Percentiles rank a stretch among this genome's conserved stretches.
Conservation (phyloP, 805 yeast species). For the Candida pseudoglaebosa region DNA sequence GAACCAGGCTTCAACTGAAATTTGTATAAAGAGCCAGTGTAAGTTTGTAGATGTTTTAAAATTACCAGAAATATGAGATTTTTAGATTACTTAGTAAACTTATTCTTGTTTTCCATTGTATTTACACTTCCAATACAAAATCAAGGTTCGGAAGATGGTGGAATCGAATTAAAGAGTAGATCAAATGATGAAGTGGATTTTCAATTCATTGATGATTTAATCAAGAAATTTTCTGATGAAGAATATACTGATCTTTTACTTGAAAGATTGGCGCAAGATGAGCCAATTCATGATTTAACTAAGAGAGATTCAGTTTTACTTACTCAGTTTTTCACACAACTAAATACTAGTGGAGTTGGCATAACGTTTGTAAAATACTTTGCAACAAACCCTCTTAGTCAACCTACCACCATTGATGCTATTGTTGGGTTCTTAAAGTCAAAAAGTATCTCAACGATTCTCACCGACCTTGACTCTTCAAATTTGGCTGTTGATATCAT, state of each 20-base stretch:
- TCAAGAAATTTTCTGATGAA: background rate
- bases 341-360: conserved; percentile 12
- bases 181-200: background rate
- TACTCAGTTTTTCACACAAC: conserved; percentile 9
- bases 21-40: too few species aligned
- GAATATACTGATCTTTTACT: background rate
- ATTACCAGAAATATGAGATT: conserved; percentile 8
- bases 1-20: too few species aligned
- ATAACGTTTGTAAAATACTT: conserved; percentile 8
- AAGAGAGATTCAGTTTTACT: conserved; percentile 6
- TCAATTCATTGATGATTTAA: background rate
- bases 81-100: conserved; percentile 5
- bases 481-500: conserved; percentile 11
- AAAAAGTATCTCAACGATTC: conserved; percentile 8
- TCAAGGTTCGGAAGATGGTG: background rate
- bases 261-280: conserved; percentile 1
- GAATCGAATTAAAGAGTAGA: background rate
- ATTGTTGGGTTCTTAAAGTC: conserved; percentile 9
- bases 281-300: background rate
- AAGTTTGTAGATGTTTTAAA: too few species aligned
- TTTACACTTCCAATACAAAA: conserved; percentile 6
- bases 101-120: conserved; percentile 8
- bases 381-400: conserved; percentile 8
- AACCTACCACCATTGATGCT: conserved; percentile 6
- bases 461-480: conserved; percentile 9